phyloP scores from a whole-genome alignment of 768 basidiomycete species.

The Mrakia gelida region DNA sequence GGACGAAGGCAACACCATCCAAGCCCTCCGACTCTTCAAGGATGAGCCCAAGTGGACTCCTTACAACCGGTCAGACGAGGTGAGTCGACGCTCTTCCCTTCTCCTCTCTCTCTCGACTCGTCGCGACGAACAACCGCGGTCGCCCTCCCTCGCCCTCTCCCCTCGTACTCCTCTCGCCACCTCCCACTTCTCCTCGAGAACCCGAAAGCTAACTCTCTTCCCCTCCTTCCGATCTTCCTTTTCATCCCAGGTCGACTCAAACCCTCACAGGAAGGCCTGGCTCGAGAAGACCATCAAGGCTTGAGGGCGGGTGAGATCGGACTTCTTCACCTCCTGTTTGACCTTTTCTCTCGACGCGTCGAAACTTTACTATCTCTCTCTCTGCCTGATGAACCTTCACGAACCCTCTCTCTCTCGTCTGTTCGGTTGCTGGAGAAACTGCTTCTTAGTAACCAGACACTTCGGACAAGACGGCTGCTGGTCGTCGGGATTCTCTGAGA shows the following conservation, averaged over 20 bases:
- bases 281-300: slow-evolving; percentile 19
- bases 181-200: neutral
- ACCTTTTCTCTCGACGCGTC: neutral
- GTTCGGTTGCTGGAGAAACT: no score
- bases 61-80: slow-evolving; percentile 22
- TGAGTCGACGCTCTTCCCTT: neutral
- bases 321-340: neutral
- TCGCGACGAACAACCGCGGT: no score
- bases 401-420: no score
- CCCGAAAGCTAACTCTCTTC: neutral
- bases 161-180: neutral
- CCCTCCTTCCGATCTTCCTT: neutral
- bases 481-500: no score
- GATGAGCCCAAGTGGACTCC: slow-evolving; percentile 81
- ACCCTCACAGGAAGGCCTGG: slow-evolving; percentile 23
- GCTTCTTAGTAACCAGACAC: no score
- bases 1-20: slow-evolving; percentile 66
- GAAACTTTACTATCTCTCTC: neutral
- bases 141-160: neutral
- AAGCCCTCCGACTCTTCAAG: slow-evolving; percentile 82
- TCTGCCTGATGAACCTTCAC: no score
- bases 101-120: neutral
- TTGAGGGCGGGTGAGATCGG: neutral
- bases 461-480: no score
- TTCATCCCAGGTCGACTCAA: slow-evolving; percentile 14